phyloP scores from a whole-genome alignment of 1,284 basidiomycete genomes.

The Ganoderma meredithae region DNA sequence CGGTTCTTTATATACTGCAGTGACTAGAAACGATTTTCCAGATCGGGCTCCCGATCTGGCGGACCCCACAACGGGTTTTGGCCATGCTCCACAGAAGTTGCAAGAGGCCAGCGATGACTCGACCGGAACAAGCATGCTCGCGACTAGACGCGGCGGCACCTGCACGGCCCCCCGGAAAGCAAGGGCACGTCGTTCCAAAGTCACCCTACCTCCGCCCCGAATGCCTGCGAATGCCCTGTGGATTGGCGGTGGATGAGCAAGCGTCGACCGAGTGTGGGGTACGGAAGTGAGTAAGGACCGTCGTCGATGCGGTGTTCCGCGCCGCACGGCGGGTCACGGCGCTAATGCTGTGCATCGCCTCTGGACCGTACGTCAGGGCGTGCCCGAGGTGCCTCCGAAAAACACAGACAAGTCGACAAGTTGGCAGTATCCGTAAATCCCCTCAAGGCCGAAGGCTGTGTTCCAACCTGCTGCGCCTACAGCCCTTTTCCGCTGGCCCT shows the following conservation, averaged over 20 bases:
- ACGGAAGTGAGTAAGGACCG: slow-evolving; percentile 26
- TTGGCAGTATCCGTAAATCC: slow-evolving; percentile 4
- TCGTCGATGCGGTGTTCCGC: slow-evolving; percentile 15
- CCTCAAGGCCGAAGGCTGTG: neutral
- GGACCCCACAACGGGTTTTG: slow-evolving; percentile 5
- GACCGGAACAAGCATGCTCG: neutral
- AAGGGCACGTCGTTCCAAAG: neutral
- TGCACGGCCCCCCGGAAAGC: neutral
- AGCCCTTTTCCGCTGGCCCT: neutral
- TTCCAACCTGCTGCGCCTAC: neutral
- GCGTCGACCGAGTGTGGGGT: neutral
- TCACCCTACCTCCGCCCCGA: neutral
- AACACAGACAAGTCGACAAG: neutral
- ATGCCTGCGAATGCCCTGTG: no score
- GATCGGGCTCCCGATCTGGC: slow-evolving; percentile 4
- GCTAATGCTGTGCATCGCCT: slow-evolving; percentile 12
- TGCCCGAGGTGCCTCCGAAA: neutral
- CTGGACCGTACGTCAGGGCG: neutral
- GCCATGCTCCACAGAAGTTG: slow-evolving; percentile 1
- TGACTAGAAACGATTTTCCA: slow-evolving; percentile 7
- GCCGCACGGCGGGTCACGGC: neutral
- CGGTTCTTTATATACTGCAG: slow-evolving; percentile 23
- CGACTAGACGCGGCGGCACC: neutral
- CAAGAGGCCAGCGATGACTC: slow-evolving; percentile 9
- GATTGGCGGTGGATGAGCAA: slow-evolving; percentile 16